Evolutionary conservation across 495 filamentous ascomycete genomes (phyloP).

Genomic region (Penicillium canariense): DNA sequence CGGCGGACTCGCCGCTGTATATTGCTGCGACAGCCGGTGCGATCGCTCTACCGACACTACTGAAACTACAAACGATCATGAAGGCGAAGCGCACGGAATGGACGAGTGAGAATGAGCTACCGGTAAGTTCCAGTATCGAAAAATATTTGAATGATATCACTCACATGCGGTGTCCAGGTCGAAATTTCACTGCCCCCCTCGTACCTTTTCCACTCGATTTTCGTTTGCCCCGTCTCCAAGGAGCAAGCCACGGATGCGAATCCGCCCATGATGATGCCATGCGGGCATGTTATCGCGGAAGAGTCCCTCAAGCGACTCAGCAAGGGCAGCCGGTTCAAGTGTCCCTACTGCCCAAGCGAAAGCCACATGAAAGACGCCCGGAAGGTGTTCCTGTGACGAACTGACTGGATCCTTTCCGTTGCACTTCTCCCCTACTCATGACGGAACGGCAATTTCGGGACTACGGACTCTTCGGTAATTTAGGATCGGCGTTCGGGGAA

Average conservation of each 20-base stretch:
- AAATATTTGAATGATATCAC: neutral
- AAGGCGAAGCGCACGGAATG: slow-evolving; percentile 87
- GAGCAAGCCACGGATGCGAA: slow-evolving; percentile 92
- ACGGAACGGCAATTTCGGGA: neutral
- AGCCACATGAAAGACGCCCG: slow-evolving; percentile 71
- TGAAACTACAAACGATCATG: slow-evolving; percentile 81
- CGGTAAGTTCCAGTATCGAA: slow-evolving; percentile 46
- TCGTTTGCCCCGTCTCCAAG: slow-evolving; percentile 95
- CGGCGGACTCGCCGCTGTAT: slow-evolving; percentile 85
- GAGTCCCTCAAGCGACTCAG: slow-evolving; percentile 75
- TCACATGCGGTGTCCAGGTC: slow-evolving; percentile 47
- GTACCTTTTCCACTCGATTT: slow-evolving; percentile 93
- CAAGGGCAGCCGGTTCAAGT: slow-evolving; percentile 84
- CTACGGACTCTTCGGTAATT: neutral
- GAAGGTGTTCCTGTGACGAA: slow-evolving; percentile 59
- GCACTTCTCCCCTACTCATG: neutral
- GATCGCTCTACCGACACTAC: slow-evolving; percentile 79
- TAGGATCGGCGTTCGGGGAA: slow-evolving; percentile 1
- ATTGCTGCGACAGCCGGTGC: slow-evolving; percentile 87
- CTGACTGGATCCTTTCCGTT: neutral
- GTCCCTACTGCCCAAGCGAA: slow-evolving; percentile 92
- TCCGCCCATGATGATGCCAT: slow-evolving; percentile 97
- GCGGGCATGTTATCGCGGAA: slow-evolving; percentile 88
- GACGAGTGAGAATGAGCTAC: slow-evolving; percentile 87
- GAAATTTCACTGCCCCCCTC: slow-evolving; percentile 84